These are phyloP conservation scores for Arabidopsis lyrata DNA, from an alignment of 441 rosid genomes.

Conservation along the genomic window DNA sequence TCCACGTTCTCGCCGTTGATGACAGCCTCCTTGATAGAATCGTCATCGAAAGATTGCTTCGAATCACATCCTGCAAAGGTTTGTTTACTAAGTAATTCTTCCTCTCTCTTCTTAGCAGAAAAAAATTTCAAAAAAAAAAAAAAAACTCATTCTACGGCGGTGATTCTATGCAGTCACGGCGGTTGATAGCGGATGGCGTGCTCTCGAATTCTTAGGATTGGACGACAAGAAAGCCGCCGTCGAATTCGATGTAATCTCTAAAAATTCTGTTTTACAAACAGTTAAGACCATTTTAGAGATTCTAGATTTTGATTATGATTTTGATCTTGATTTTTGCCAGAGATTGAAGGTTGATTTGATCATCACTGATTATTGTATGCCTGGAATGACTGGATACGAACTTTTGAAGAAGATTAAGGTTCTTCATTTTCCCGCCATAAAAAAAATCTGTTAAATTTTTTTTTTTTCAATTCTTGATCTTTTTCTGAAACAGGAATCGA, in stretches of 20 bases:
- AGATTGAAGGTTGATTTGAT: slow-evolving; percentile 83
- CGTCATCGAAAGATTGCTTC: slow-evolving; percentile 85
- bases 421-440: slow-evolving; percentile 29
- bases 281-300: not conserved
- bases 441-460: not conserved
- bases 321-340: slow-evolving; percentile 34
- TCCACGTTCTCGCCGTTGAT: slow-evolving; percentile 90
- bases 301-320: not conserved
- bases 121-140: not conserved
- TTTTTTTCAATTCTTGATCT: not conserved
- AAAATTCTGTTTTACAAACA: not conserved
- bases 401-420: slow-evolving; percentile 87
- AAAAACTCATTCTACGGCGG: not conserved
- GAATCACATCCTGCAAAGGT: slow-evolving; percentile 85
- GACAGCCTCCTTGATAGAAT: slow-evolving; percentile 87
- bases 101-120: not conserved
- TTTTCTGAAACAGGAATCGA: slow-evolving; percentile 63
- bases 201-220: slow-evolving; percentile 76
- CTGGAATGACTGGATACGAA: slow-evolving; percentile 96
- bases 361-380: slow-evolving; percentile 95
- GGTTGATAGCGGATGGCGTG: slow-evolving; percentile 84
- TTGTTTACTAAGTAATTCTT: not conserved
- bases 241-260: slow-evolving; percentile 47
- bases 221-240: slow-evolving; percentile 57
- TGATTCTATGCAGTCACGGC: slow-evolving; percentile 68